A percentile compares a stretch with the other conserved stretches of the same genome.
Evolutionary conservation across 345 rosid genomes (phyloP).

Genomic region (Eutrema yunnanense): DNA sequence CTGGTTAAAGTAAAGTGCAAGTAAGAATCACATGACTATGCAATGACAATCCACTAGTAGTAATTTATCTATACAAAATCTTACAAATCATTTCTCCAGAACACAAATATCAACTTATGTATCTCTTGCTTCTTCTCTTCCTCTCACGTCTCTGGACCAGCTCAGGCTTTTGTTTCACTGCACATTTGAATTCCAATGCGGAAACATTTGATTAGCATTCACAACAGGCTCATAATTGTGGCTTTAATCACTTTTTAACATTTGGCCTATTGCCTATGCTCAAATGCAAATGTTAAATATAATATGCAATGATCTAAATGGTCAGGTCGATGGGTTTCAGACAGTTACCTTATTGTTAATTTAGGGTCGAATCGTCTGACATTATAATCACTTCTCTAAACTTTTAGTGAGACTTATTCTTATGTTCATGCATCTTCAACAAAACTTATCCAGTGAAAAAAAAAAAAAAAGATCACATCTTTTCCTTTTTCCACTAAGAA

Average conservation of each 20-base stretch:
- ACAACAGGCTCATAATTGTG: background rate
- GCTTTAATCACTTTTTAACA: background rate
- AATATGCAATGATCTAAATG: background rate
- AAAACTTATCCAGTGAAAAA: background rate
- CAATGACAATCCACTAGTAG: background rate
- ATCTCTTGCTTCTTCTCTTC: background rate
- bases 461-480: background rate
- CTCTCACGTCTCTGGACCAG: background rate
- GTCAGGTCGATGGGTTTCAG: background rate
- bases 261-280: background rate
- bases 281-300: background rate
- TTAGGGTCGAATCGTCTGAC: background rate
- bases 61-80: conserved; percentile 8
- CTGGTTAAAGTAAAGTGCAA: background rate
- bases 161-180: conserved; percentile 12
- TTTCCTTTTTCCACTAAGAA: background rate
- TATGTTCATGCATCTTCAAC: background rate
- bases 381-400: background rate
- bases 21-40: background rate
- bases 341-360: too few relatives aligned
- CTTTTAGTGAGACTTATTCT: background rate
- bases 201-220: background rate
- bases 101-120: background rate
- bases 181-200: background rate
- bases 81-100: background rate